Percentiles rank a stretch among this genome's conserved stretches.
Conservation (phyloP, 164 flowering plant genomes). For the Platanus orientalis region DNA sequence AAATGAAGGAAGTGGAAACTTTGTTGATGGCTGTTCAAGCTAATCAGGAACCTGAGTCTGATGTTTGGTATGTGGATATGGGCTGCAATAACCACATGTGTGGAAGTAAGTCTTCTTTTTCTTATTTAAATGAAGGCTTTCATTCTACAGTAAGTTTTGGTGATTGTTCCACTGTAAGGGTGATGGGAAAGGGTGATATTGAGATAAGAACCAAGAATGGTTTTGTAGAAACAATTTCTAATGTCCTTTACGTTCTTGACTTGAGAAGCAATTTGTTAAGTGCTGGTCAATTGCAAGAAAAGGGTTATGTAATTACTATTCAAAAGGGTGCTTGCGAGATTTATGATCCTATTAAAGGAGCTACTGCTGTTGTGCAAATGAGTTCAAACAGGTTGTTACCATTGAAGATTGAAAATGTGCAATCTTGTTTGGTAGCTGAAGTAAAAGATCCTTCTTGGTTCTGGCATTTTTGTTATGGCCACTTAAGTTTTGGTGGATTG, state of each 20-base stretch:
- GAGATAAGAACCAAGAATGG: constrained; percentile 21
- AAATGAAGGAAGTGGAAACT: constrained; percentile 9
- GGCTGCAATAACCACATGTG: constrained; percentile 5
- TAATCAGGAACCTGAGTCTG: neutral
- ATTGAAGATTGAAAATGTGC: constrained; percentile 13
- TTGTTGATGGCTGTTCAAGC: neutral
- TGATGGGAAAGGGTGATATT: constrained; percentile 24
- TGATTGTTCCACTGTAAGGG: constrained; percentile 14
- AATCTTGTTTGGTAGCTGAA: constrained; percentile 4
- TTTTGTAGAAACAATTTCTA: constrained; percentile 15
- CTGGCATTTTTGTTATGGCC: constrained; percentile 1
- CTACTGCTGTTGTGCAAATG: constrained; percentile 12
- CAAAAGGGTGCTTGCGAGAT: constrained; percentile 11
- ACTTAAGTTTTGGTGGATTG: too few relatives aligned
- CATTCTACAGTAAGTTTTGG: constrained; percentile 20
- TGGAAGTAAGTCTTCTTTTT: constrained; percentile 4
- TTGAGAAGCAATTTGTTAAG: constrained; percentile 7
- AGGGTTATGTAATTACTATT: too few relatives aligned
- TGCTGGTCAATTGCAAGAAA: neutral
- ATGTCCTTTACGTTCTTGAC: constrained; percentile 12
- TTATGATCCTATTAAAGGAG: constrained; percentile 13
- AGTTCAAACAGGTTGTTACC: constrained; percentile 24
- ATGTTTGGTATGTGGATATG: constrained; percentile 1
- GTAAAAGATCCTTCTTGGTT: constrained; percentile 8
- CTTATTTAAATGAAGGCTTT: constrained; percentile 2